Evolutionary conservation across 768 basidiomycete genomes (phyloP).

Genomic region (Naematelia encephala): DNA sequence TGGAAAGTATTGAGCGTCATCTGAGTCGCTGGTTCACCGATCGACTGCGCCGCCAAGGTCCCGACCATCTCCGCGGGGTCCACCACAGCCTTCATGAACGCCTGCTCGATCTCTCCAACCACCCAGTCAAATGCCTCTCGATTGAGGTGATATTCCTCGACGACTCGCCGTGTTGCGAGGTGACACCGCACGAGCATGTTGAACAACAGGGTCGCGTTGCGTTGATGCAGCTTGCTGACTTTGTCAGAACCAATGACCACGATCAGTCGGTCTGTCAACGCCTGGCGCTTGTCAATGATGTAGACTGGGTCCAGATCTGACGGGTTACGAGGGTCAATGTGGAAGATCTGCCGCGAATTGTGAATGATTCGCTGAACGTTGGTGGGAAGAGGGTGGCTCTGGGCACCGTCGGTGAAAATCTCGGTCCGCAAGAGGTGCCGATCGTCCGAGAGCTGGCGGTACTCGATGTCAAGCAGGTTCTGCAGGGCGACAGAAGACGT

Average conservation of each 20-base stretch:
- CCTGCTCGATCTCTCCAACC: conserved; percentile 87
- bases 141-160: conserved; percentile 84
- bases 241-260: conserved; percentile 82
- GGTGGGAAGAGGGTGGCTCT: conserved; percentile 86
- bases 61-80: conserved; percentile 99
- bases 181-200: conserved; percentile 87
- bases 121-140: conserved; percentile 98
- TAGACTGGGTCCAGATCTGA: conserved; percentile 86
- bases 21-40: conserved; percentile 98
- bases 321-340: conserved; percentile 88
- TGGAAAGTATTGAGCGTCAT: conserved; percentile 99
- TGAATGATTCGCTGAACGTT: conserved; percentile 93
- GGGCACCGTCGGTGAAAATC: conserved; percentile 74
- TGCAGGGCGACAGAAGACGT: conserved; percentile 80
- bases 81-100: conserved; percentile 87
- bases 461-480: conserved; percentile 76
- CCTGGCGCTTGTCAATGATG: conserved; percentile 74
- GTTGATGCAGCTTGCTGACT: conserved; percentile 72
- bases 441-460: conserved; percentile 63
- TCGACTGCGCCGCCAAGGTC: conserved; percentile 94
- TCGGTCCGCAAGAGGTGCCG: conserved; percentile 73
- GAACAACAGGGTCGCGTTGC: conserved; percentile 87
- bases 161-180: conserved; percentile 77
- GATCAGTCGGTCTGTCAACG: conserved; percentile 70
- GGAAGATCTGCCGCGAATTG: conserved; percentile 94